Conservation (phyloP, 1,139 yeast genomes). For the Trichomonascaceae sp. region DNA sequence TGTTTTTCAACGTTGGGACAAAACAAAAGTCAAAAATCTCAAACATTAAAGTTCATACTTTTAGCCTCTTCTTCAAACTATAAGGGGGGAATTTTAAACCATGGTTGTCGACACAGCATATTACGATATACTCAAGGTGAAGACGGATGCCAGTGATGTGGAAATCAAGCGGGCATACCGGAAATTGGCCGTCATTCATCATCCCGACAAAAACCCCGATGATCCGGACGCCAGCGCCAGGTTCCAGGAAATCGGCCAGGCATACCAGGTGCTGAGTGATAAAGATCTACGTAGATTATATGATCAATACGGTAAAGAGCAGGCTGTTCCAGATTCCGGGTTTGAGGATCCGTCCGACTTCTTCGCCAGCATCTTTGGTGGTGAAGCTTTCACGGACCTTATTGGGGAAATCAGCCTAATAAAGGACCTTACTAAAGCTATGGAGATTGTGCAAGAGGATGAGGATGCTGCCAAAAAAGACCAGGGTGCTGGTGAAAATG, state of each 20-base stretch:
- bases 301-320: conserved; percentile 81
- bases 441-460: conserved; percentile 64
- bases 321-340: conserved; percentile 74
- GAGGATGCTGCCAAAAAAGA: conserved; percentile 40
- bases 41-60: not conserved
- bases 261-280: conserved; percentile 60
- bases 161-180: conserved; percentile 94
- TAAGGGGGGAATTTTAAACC: not conserved
- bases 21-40: not conserved
- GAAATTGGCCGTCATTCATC: conserved; percentile 78
- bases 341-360: conserved; percentile 88
- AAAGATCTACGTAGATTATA: conserved; percentile 65
- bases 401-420: conserved; percentile 88
- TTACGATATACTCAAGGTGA: conserved; percentile 70
- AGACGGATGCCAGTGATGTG: conserved; percentile 64
- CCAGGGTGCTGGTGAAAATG: conserved; percentile 8
- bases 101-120: conserved; percentile 95
- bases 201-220: conserved; percentile 94
- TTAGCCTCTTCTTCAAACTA: not conserved
- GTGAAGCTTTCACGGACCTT: conserved; percentile 79
- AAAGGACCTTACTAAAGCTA: conserved; percentile 69
- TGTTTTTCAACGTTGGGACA: not conserved
- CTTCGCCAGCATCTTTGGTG: conserved; percentile 85
- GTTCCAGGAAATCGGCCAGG: conserved; percentile 43
- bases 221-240: conserved; percentile 70